A percentile compares a stretch with the other conserved stretches of the same genome.
Conservation (phyloP, 208 protist species). For the Trypanosoma platydactyli region DNA sequence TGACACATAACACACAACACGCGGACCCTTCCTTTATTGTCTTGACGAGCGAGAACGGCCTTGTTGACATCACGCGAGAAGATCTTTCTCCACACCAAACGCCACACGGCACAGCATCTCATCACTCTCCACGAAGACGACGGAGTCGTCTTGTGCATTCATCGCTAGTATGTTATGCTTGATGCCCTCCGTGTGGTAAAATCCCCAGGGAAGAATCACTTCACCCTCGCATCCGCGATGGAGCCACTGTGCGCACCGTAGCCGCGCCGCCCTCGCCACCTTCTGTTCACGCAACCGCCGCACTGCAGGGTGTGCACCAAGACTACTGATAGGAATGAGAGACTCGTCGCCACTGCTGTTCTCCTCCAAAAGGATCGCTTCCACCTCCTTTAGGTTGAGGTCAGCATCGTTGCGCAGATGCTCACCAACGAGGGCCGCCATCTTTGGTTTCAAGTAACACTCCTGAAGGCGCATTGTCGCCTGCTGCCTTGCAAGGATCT, state of each 20-base stretch:
- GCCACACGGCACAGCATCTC: conserved; percentile 65
- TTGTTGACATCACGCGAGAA: conserved; percentile 38
- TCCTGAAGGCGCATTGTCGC: conserved; percentile 79
- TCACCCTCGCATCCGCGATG: conserved; percentile 67
- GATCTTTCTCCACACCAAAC: conserved; percentile 74
- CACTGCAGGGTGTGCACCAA: conserved; percentile 70
- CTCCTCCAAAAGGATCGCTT: conserved; percentile 67
- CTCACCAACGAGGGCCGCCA: conserved; percentile 71
- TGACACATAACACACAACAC: no score
- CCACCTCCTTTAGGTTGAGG: conserved; percentile 80
- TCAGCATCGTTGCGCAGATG: conserved; percentile 84
- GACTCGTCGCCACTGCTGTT: conserved; percentile 29
- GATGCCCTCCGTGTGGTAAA: conserved; percentile 84
- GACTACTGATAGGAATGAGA: conserved; percentile 49
- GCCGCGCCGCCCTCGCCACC: conserved; percentile 62
- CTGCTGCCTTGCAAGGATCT: conserved; percentile 41
- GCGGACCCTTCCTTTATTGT: no score
- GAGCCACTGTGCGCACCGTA: conserved; percentile 74
- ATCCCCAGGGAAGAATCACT: conserved; percentile 90
- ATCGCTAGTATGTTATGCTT: conserved; percentile 69
- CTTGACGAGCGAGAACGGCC: no score
- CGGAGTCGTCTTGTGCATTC: conserved; percentile 31
- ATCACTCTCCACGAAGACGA: conserved; percentile 74
- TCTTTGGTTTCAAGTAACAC: conserved; percentile 90
- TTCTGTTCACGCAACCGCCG: conserved; percentile 71